Evolutionary conservation across 495 filamentous ascomycete species (phyloP).

Genomic region (Massariosphaeria phaeospora): DNA sequence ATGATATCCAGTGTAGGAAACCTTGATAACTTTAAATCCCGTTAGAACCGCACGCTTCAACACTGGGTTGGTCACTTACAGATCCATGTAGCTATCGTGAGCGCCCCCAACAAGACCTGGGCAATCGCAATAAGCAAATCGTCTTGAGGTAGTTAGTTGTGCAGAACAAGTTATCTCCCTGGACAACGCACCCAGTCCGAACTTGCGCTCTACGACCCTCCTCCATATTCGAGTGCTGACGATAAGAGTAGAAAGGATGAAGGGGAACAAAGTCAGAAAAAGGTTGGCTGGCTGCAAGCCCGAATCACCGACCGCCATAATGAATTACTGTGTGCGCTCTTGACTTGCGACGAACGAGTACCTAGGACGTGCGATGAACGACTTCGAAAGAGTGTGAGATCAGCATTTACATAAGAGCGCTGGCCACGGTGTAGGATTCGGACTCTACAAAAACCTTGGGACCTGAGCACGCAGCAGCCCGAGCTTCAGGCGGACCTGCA

Average conservation of each 20-base stretch:
- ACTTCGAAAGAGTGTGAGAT: background rate
- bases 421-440: too few relatives aligned
- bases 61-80: background rate
- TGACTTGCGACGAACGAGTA: background rate
- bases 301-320: conserved; percentile 2
- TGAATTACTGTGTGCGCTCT: background rate
- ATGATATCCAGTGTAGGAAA: conserved; percentile 10
- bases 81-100: conserved; percentile 2
- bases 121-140: conserved; percentile 9
- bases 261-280: conserved; percentile 1
- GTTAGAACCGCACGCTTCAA: background rate
- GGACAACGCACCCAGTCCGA: conserved; percentile 9
- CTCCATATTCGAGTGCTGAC: conserved; percentile 10
- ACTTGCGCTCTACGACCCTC: conserved; percentile 1
- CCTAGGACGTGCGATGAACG: background rate
- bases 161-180: background rate
- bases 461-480: too few relatives aligned
- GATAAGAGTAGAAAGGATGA: background rate
- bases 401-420: too few relatives aligned
- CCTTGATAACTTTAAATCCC: background rate
- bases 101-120: background rate
- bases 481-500: too few relatives aligned
- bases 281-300: conserved; percentile 14
- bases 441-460: too few relatives aligned
- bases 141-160: conserved; percentile 10